Percentiles rank a stretch among this genome's conserved stretches.
These are phyloP conservation scores for Talaromyces sp. DNA, from an alignment of 2,329 filamentous ascomycete species.

Conservation along the genomic window DNA sequence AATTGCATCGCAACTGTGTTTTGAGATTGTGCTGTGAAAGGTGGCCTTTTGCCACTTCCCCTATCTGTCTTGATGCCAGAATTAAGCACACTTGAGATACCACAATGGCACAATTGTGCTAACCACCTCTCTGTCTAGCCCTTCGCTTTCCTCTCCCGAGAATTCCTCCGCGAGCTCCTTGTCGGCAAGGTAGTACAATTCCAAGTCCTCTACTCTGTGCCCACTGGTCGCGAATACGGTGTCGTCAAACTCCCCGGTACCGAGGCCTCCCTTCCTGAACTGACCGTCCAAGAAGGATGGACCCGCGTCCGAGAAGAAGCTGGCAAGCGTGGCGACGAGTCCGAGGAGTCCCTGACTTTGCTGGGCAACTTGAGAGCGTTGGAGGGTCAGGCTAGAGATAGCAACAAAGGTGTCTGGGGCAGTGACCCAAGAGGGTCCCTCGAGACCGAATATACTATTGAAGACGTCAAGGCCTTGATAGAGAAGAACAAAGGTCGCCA, in stretches of 20 bases:
- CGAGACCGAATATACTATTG: slow-evolving; percentile 75
- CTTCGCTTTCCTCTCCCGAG: slow-evolving; percentile 89
- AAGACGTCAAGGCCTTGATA: slow-evolving; percentile 69
- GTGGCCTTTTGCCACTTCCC: slow-evolving; percentile 21
- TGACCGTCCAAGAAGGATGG: slow-evolving; percentile 84
- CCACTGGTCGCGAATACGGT: slow-evolving; percentile 82
- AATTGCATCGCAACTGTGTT: background rate
- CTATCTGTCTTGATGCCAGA: background rate
- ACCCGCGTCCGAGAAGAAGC: slow-evolving; percentile 91
- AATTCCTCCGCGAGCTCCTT: slow-evolving; percentile 77
- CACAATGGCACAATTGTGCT: background rate
- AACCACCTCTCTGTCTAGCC: slow-evolving; percentile 44
- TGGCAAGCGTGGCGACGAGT: slow-evolving; percentile 77
- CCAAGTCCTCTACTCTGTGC: slow-evolving; percentile 80
- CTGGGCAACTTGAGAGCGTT: slow-evolving; percentile 74
- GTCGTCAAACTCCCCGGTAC: slow-evolving; percentile 63
- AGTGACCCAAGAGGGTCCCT: slow-evolving; percentile 61
- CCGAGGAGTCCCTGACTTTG: slow-evolving; percentile 65
- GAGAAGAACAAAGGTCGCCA: slow-evolving; percentile 80
- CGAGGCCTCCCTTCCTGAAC: slow-evolving; percentile 76
- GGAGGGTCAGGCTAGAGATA: slow-evolving; percentile 72
- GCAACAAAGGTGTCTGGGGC: slow-evolving; percentile 78
- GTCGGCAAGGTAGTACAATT: slow-evolving; percentile 87
- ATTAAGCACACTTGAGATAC: background rate
- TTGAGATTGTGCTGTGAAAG: slow-evolving; percentile 16